Evolutionary conservation across 1,284 basidiomycete genomes (phyloP).

Genomic region (Cystobasidiaceae sp.): DNA sequence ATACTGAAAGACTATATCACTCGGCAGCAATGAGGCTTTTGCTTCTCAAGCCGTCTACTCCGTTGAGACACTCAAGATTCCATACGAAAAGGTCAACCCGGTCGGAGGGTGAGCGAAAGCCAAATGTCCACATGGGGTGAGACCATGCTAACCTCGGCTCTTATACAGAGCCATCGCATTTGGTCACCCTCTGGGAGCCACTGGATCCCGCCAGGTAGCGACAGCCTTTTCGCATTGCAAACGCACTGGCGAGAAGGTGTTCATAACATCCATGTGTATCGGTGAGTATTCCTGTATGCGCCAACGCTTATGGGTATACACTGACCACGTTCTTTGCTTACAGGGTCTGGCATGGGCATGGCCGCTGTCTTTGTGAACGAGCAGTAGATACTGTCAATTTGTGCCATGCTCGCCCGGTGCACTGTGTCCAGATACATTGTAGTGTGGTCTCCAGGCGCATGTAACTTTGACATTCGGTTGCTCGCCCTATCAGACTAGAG

Average conservation of each 20-base stretch:
- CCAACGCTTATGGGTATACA: neutral
- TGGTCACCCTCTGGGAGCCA: slow-evolving; percentile 64
- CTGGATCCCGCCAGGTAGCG: slow-evolving; percentile 72
- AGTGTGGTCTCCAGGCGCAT: neutral
- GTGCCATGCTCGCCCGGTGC: neutral
- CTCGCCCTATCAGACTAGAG: too few relatives aligned
- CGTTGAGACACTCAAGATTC: slow-evolving; percentile 54
- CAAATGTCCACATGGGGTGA: slow-evolving; percentile 48
- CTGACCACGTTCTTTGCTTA: neutral
- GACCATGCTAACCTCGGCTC: neutral
- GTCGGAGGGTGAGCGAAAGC: slow-evolving; percentile 50
- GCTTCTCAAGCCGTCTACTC: slow-evolving; percentile 52
- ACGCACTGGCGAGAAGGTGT: slow-evolving; percentile 61
- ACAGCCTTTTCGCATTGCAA: slow-evolving; percentile 75
- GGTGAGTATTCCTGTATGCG: slow-evolving; percentile 52
- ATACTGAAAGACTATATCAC: neutral
- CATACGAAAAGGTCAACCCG: slow-evolving; percentile 51
- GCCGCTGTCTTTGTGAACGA: neutral
- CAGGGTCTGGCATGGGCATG: neutral
- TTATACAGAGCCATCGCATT: slow-evolving; percentile 47
- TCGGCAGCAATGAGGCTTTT: slow-evolving; percentile 43
- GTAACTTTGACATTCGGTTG: neutral
- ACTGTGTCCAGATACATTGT: neutral
- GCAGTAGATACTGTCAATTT: neutral
- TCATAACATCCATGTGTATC: slow-evolving; percentile 80